These are phyloP conservation scores for Tuber brumale DNA, from an alignment of 495 filamentous ascomycete genomes.

Conservation along the genomic window DNA sequence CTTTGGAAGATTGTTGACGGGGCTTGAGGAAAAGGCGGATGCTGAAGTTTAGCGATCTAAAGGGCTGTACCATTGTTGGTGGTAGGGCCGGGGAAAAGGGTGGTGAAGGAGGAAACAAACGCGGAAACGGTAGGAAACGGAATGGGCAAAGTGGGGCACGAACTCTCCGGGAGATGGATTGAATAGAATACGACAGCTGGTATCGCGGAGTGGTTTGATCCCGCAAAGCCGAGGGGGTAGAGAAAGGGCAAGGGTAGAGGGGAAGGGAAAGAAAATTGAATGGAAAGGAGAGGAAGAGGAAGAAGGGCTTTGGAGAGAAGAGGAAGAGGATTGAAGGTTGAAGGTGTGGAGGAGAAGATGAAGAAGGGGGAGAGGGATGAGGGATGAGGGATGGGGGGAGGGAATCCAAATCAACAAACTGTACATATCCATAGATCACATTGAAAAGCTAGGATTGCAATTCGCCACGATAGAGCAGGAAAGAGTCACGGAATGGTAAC, in stretches of 20 bases:
- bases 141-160: not conserved
- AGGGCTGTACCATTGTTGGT: not conserved
- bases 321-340: not conserved
- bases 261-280: not conserved
- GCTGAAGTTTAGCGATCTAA: constrained; percentile 2
- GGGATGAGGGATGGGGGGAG: constrained; percentile 3
- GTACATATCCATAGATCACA: not conserved
- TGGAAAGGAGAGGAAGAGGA: not conserved
- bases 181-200: not conserved
- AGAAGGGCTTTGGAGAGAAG: not conserved
- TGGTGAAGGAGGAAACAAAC: constrained; percentile 1
- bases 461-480: not conserved
- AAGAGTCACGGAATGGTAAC: not conserved
- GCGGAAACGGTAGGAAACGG: not conserved
- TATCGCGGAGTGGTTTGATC: not conserved
- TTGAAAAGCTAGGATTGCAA: constrained; percentile 1
- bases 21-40: constrained; percentile 1
- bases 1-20: not conserved
- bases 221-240: not conserved
- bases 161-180: constrained; percentile 11
- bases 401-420: not conserved
- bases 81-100: not conserved
- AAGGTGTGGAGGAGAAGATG: not conserved
- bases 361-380: not conserved
- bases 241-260: not conserved